Evolutionary conservation across 2,329 filamentous ascomycete species (phyloP), one percentile per base, ranked within the genome.

Genomic region (Trichoderma endophyticum): DNA sequence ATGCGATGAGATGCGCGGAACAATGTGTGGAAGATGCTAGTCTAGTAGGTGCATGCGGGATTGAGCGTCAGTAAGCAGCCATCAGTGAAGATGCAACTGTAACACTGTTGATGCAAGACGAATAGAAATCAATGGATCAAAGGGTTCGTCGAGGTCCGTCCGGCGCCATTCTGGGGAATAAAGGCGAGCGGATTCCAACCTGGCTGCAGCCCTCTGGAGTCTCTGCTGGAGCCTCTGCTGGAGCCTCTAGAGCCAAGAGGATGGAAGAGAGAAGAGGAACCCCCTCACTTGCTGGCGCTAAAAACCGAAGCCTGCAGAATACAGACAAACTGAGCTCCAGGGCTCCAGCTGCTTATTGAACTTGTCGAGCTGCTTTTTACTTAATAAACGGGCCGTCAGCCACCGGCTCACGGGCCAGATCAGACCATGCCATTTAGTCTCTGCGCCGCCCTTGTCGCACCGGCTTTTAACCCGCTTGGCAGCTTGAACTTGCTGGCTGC

Each of bases 401-500:
- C 65, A 69, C 65, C 65, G 65, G 65, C 36, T 60, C 65, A 60
- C 65, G 65, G 65, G 54, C 65, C 65, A 69, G 56, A 69, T 69
- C 65, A 69, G 65, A 51, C 65, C 65, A 69, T 69, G 36, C n/a
- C 65, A 21, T 48, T 69, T 68, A 69, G 65, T 69, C 54, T 39
- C 51, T 28, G 60, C 60, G 18, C 54, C 65, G 65, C 26, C 54
- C 56, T 51, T 18, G 26, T 54, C 56, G 14, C 34, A 36, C 34
- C 34, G 56, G 65, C 65, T 51, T 60, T 60, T 24, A 43, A 48
- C 26, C 51, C 54, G 65, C 54, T 59, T 68, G 51, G 43, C 63
- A 54, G 64, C n/a, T 54, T 34, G 63, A 48, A 43, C 39, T 36
- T 36, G 34, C 34, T 36, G 34, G 34, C 14, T 36, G 34, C 34